Conservation (phyloP, 495 filamentous ascomycete genomes). For the Cryomyces antarcticus region DNA sequence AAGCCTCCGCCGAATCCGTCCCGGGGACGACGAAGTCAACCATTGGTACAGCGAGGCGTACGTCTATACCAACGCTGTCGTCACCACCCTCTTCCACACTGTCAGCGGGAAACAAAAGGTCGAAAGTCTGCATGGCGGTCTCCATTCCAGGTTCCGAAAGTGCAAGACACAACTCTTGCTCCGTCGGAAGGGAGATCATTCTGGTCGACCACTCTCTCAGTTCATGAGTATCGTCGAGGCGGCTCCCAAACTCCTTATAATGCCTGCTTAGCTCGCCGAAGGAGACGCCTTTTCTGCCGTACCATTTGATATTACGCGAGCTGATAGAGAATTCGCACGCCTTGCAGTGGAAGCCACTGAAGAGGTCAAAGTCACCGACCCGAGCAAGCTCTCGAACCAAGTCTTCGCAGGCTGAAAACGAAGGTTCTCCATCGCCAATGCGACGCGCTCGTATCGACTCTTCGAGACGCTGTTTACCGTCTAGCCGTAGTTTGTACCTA, state of each 20-base stretch:
- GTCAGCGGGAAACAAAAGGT: constrained; percentile 2
- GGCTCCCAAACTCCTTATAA: neutral
- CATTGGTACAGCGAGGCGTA: no score
- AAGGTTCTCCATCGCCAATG: neutral
- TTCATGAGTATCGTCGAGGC: neutral
- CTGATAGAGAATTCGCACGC: neutral
- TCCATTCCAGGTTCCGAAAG: neutral
- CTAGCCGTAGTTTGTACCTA: neutral
- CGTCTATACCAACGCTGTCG: neutral
- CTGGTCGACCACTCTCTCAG: neutral
- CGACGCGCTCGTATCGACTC: neutral
- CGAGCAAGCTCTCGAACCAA: constrained; percentile 1
- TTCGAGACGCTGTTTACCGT: neutral
- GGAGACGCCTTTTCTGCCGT: neutral
- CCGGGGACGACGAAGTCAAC: no score
- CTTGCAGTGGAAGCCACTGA: constrained; percentile 1
- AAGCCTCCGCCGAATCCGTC: no score
- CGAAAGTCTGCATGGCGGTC: constrained; percentile 2
- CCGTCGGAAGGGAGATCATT: neutral
- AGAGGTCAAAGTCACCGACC: constrained; percentile 5
- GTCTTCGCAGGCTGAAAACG: neutral
- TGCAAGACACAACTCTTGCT: constrained; percentile 1
- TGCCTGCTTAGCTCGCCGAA: constrained; percentile 3
- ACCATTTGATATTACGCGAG: neutral
- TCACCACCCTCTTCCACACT: neutral